These are phyloP conservation scores for Adansonia rubrostipa DNA, from an alignment of 441 rosid genomes.

Conservation along the genomic window DNA sequence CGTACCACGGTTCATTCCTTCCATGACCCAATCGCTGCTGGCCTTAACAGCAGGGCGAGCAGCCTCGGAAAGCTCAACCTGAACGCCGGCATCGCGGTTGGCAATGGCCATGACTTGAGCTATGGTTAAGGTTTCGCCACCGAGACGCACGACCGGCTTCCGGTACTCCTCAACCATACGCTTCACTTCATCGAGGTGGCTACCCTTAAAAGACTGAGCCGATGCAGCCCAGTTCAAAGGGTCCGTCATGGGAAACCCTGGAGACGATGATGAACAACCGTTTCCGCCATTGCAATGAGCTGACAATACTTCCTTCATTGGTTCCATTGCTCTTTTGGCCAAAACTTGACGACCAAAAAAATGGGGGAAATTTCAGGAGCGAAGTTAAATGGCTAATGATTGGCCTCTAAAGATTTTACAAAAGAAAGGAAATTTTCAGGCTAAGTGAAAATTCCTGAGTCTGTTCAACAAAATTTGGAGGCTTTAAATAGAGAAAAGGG, in stretches of 20 bases:
- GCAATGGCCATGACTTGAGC: slow-evolving; percentile 48
- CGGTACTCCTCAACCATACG: slow-evolving; percentile 42
- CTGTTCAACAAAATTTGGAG: slow-evolving; percentile 7
- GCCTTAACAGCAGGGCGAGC: slow-evolving; percentile 45
- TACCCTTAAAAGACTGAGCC: slow-evolving; percentile 44
- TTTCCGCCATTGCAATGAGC: slow-evolving; percentile 18
- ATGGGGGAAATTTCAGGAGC: no score
- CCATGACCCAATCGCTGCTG: slow-evolving; percentile 56
- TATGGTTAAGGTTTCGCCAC: slow-evolving; percentile 44
- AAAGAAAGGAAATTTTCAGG: slow-evolving; percentile 32
- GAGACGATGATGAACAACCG: background rate
- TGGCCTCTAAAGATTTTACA: no score
- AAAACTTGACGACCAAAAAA: no score
- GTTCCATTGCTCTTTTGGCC: background rate
- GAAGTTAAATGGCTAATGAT: no score
- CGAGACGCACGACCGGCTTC: slow-evolving; percentile 39
- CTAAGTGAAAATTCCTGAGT: slow-evolving; percentile 46
- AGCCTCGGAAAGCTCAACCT: slow-evolving; percentile 43
- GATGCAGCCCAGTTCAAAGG: slow-evolving; percentile 46
- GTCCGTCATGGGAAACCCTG: slow-evolving; percentile 22
- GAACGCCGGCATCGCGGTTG: background rate
- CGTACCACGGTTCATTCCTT: slow-evolving; percentile 43
- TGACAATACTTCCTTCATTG: slow-evolving; percentile 28
- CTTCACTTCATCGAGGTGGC: slow-evolving; percentile 52
- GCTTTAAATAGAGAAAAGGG: slow-evolving; percentile 47